Conservation (phyloP, 2,329 filamentous ascomycete genomes). For the Venturia aucupariae region DNA sequence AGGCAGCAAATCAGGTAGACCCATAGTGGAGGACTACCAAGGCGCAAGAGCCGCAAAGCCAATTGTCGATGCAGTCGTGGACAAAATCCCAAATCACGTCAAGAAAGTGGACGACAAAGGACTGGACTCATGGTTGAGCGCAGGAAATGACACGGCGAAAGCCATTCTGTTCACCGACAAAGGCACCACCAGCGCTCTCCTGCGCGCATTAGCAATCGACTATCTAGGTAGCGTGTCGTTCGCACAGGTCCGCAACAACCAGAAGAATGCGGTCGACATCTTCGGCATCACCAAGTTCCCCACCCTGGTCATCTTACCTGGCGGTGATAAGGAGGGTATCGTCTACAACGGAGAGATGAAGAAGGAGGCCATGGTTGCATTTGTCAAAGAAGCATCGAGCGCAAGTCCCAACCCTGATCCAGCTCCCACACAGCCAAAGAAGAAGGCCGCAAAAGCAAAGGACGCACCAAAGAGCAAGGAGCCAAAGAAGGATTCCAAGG, state of each 20-base stretch:
- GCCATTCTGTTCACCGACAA: slow-evolving; percentile 92
- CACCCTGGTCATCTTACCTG: slow-evolving; percentile 68
- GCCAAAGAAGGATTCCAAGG: slow-evolving; percentile 9
- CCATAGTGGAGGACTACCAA: slow-evolving; percentile 83
- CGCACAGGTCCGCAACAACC: slow-evolving; percentile 76
- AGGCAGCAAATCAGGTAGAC: slow-evolving; percentile 66
- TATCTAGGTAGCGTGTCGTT: slow-evolving; percentile 73
- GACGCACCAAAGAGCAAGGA: slow-evolving; percentile 22
- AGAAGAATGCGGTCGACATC: slow-evolving; percentile 58
- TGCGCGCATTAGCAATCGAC: slow-evolving; percentile 82
- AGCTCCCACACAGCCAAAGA: slow-evolving; percentile 29
- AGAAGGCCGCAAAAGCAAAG: slow-evolving; percentile 31
- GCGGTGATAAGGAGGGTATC: slow-evolving; percentile 56
- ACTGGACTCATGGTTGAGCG: slow-evolving; percentile 62
- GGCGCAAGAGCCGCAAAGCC: slow-evolving; percentile 73
- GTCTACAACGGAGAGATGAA: slow-evolving; percentile 76
- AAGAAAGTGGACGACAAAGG: slow-evolving; percentile 71
- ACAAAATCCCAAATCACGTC: slow-evolving; percentile 88
- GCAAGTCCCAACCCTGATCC: slow-evolving; percentile 71
- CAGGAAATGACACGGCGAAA: slow-evolving; percentile 63
- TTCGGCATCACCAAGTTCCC: slow-evolving; percentile 76
- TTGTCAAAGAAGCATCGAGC: slow-evolving; percentile 67
- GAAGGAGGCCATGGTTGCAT: slow-evolving; percentile 71
- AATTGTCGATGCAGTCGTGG: slow-evolving; percentile 76
- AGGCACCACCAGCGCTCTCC: slow-evolving; percentile 71